Evolutionary conservation across 2,329 filamentous ascomycete species (phyloP), one percentile per base, ranked within the genome.

Genomic region (Paecilomyces dactylethromorphus): DNA sequence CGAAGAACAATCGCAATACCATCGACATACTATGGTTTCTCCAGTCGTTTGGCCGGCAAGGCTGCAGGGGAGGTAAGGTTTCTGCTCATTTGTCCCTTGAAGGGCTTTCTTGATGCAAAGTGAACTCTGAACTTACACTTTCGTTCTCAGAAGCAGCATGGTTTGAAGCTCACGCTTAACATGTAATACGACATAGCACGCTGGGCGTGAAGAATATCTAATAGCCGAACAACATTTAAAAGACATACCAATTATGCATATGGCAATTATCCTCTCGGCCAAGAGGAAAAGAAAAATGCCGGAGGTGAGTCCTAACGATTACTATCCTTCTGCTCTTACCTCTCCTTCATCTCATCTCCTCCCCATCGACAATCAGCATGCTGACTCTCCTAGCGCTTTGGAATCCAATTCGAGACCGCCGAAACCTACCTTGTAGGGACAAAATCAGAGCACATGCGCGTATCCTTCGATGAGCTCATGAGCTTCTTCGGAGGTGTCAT

Each of bases 371-470:
- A 8, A 33, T 33, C 32, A 33, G 7, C 11, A 15, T 39, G 15
- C 15, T 45, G 18, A 45, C 39, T 7, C n/a, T 18, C n/a, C 7
- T 10, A 52, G 33, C 21, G 32, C 12, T 65, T 65, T 58, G 58
- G 51, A 24, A 63, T 65, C 39, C 63, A 65, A 59, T 64, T 65
- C 51, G 63, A 65, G 29, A 58, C 62, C 24, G 62, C 62, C 7
- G 63, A 62, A 24, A 63, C 60, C 52, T 65, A 65, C 56, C 61
- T 64, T 32, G 61, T 65, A 57, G 63, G 63, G 45, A 65, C 63
- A 12, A 56, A 57, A 10, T 60, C 57, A 12, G 58, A 60, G 13
- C 62, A 65, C 55, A 60, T 65, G 54, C 62, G 64, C 57, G 32
- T 65, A 15, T 55, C 62, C 24, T 65, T 64, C 59, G 64, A 65